These are phyloP conservation scores for Beauveria scarabaeidicola DNA, from an alignment of 2,329 filamentous ascomycete genomes.

Conservation along the genomic window DNA sequence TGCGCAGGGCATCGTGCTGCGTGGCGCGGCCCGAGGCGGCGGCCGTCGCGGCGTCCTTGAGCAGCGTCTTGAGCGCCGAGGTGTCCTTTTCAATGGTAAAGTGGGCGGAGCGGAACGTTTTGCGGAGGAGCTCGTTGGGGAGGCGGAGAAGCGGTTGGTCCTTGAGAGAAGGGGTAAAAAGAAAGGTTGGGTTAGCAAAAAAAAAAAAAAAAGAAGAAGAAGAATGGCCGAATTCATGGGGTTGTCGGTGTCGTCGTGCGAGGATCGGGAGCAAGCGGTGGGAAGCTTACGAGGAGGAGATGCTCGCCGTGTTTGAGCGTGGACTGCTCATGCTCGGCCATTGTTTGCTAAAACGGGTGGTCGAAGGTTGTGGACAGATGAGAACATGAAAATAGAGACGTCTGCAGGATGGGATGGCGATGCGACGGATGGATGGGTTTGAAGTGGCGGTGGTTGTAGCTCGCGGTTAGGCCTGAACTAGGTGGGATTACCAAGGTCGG, in stretches of 20 bases:
- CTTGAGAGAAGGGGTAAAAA: conserved; percentile 38
- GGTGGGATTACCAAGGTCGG: conserved; percentile 3
- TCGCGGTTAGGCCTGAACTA: not conserved
- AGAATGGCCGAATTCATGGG: too few species aligned
- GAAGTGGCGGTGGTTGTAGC: not conserved
- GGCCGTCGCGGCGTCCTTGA: conserved; percentile 57
- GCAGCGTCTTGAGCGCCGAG: conserved; percentile 49
- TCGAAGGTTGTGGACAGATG: not conserved
- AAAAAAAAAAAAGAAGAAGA: too few species aligned
- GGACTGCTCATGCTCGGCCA: conserved; percentile 54
- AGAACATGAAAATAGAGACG: not conserved
- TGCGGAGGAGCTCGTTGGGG: conserved; percentile 83
- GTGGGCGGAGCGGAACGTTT: conserved; percentile 85
- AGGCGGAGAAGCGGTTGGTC: conserved; percentile 92
- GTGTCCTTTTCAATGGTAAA: conserved; percentile 67
- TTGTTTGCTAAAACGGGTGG: conserved; percentile 20
- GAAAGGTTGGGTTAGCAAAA: not conserved
- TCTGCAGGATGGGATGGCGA: not conserved
- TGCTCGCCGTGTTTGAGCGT: conserved; percentile 69
- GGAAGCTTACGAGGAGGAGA: conserved; percentile 46
- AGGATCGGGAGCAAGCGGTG: not conserved
- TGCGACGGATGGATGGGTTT: not conserved
- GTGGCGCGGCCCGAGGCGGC: conserved; percentile 54
- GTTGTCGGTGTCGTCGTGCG: not conserved
- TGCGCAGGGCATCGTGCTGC: conserved; percentile 65